phyloP scores from a whole-genome alignment of 2,329 filamentous ascomycete species.

The Ascochyta viciae-villosae region DNA sequence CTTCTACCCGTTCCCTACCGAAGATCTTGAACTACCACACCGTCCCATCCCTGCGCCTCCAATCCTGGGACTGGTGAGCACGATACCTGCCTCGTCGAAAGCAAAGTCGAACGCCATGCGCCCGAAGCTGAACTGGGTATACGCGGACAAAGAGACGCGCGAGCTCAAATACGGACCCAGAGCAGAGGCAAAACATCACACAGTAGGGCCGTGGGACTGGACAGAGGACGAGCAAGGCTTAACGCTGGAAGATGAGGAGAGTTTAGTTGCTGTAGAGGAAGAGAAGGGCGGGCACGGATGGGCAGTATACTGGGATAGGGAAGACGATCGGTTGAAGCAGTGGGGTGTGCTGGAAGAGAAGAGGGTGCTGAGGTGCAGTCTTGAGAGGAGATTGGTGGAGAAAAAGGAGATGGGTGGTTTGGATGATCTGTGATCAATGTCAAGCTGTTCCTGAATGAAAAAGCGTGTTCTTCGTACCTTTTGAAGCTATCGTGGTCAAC shows the following conservation, averaged over 20 bases:
- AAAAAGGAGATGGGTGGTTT: constrained; percentile 26
- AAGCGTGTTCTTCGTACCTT: not conserved
- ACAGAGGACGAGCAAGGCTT: constrained; percentile 65
- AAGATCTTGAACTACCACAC: constrained; percentile 51
- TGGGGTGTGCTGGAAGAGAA: constrained; percentile 48
- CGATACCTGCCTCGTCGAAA: constrained; percentile 51
- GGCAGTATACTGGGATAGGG: constrained; percentile 60
- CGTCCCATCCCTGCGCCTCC: constrained; percentile 45
- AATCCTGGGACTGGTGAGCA: constrained; percentile 59
- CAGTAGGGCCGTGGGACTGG: constrained; percentile 84
- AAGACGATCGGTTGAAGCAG: constrained; percentile 55
- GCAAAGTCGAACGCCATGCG: constrained; percentile 15
- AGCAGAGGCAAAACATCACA: constrained; percentile 73
- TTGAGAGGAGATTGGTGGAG: constrained; percentile 51
- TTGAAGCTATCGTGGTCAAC: not conserved
- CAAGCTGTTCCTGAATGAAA: not conserved
- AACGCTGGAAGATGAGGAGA: constrained; percentile 62
- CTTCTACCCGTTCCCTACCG: constrained; percentile 57
- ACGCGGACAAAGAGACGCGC: constrained; percentile 65
- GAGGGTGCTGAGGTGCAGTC: constrained; percentile 53
- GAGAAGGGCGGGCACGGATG: constrained; percentile 56
- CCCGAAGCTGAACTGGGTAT: constrained; percentile 72
- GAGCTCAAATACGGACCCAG: constrained; percentile 71
- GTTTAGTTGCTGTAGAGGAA: constrained; percentile 64
- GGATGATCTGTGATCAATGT: constrained; percentile 7